These are phyloP conservation scores for Pochonia chlamydosporia DNA, from an alignment of 2,329 filamentous ascomycete species.

Conservation along the genomic window DNA sequence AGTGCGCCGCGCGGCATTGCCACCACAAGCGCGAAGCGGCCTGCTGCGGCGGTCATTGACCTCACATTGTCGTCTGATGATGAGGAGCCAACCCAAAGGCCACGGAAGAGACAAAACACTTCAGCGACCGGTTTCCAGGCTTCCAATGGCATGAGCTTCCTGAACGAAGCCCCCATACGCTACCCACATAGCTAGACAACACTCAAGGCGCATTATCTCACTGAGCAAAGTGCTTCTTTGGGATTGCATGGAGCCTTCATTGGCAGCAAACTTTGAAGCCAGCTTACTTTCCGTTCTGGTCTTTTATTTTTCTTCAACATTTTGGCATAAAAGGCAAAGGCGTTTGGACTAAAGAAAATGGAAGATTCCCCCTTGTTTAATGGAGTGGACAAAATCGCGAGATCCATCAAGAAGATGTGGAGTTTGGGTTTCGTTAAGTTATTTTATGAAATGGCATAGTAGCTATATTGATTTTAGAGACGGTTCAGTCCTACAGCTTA, in stretches of 20 bases:
- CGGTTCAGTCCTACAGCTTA: not conserved
- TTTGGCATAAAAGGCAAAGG: conserved; percentile 13
- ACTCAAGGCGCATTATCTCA: not conserved
- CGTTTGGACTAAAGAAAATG: conserved; percentile 15
- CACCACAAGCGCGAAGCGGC: conserved; percentile 40
- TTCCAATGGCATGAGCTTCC: conserved; percentile 12
- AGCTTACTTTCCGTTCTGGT: not conserved
- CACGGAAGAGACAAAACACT: conserved; percentile 41
- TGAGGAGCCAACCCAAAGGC: conserved; percentile 39
- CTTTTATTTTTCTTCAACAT: conserved; percentile 5
- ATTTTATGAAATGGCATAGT: not conserved
- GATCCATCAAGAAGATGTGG: not conserved
- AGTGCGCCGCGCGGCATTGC: conserved; percentile 27
- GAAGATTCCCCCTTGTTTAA: conserved; percentile 21
- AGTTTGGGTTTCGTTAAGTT: not conserved
- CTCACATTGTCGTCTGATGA: conserved; percentile 52
- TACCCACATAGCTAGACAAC: conserved; percentile 9
- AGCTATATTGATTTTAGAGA: not conserved
- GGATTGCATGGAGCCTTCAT: too few species aligned
- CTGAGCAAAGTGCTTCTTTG: not conserved
- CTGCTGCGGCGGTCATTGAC: conserved; percentile 50
- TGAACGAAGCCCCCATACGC: conserved; percentile 17
- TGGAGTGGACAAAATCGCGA: not conserved
- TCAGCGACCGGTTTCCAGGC: conserved; percentile 18
- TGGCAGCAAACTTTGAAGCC: not conserved